Evolutionary conservation across 148 eudicot species (phyloP).

Genomic region (Chenopodium quinoa): DNA sequence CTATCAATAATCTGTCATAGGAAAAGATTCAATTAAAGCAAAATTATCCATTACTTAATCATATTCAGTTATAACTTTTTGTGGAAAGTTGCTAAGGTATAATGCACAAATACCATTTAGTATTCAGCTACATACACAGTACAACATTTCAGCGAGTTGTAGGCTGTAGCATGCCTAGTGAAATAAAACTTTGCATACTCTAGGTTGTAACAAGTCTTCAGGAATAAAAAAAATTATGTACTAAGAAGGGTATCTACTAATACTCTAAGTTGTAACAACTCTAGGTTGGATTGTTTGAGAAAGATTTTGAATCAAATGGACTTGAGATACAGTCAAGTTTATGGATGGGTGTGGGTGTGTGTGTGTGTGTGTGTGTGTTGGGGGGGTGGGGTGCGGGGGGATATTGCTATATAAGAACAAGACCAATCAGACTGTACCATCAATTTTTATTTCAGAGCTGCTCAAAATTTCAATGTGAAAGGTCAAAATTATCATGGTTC

Average conservation of each 20-base stretch:
- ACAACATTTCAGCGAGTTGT: background rate
- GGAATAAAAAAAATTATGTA: background rate
- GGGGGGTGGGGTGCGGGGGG: too few species aligned
- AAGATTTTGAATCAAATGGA: background rate
- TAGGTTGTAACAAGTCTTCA: background rate
- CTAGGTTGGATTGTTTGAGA: background rate
- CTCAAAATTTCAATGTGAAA: background rate
- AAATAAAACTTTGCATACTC: background rate
- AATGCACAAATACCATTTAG: background rate
- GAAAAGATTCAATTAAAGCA: constrained; percentile 4
- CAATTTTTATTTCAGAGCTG: background rate
- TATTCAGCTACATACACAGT: background rate
- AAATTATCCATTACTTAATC: background rate
- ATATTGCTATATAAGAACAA: background rate
- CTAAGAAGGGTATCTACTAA: too few species aligned
- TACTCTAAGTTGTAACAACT: too few species aligned
- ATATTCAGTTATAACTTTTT: background rate
- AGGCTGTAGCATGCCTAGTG: background rate
- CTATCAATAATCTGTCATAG: constrained; percentile 66
- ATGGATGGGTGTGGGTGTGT: too few species aligned
- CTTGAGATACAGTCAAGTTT: too few species aligned
- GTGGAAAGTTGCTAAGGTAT: background rate
- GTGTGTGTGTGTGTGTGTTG: too few species aligned
- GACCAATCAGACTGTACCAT: background rate
- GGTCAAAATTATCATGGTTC: background rate